Evolutionary conservation across 345 rosid genomes (phyloP), one percentile per base, ranked within the genome.

Genomic region (Syzygium aromaticum): DNA sequence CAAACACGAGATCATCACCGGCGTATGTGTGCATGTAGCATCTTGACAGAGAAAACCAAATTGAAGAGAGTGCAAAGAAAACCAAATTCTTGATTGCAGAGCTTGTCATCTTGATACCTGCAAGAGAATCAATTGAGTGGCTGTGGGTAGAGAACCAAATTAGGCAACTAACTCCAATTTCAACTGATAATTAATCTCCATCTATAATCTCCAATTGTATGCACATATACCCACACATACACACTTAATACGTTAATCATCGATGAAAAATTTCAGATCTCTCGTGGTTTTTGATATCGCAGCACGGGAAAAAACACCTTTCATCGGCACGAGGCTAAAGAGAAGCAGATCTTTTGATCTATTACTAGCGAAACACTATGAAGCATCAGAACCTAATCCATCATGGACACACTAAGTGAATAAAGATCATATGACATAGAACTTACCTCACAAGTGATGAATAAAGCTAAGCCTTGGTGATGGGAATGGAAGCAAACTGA

Each of bases 11-110:
- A 8, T 95, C 94, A 25, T 89, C 86, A 5, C 92, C 87, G 1
- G 97, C 94, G 90, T 96, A 97, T 1, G 99, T 96, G 78, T 91
- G 93, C 98, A 96, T 96, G 88, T 97, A 95, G 91, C 98, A 96
- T 87, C 99, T 98, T 1, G 99, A 98, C 64, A 96, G 87, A 88
- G 96, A 96, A 88, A 97, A 97, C 78, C 98, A 98, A 93, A 90
- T 61, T 90, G 95, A 94, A 85, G 84, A 86, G 67, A 90, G 89
- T 19, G 73, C 51, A 64, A 91, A 91, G 80, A 94, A 86, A 88
- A 94, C 84, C 91, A 92, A 59, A 13, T n/a, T 61, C 73, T n/a
- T 61, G 73, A 61, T n/a, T 61, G 73, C 73, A 61, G 73, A n/a
- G 73, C 38, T 61, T n/a, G 73, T 61, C 73, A 61, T 61, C 33